phyloP scores from a whole-genome alignment of 2,329 filamentous ascomycete genomes.

The Sclerotiophoma versabilis region DNA sequence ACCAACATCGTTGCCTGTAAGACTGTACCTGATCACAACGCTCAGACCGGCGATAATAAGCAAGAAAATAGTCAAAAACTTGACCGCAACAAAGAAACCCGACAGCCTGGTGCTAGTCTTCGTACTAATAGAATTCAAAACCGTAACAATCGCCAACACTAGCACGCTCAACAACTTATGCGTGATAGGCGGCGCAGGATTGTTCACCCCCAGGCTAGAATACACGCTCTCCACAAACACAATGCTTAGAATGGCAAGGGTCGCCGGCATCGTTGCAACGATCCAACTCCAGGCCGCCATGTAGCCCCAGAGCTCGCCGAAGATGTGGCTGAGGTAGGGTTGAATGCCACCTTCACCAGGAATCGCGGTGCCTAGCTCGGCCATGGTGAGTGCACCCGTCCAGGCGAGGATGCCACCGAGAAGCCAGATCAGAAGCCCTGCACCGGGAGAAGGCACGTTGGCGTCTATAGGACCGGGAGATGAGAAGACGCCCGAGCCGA shows the following conservation, averaged over 20 bases:
- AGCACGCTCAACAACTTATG: constrained; percentile 51
- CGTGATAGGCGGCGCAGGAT: constrained; percentile 56
- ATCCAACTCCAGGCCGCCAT: constrained; percentile 72
- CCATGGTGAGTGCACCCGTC: constrained; percentile 69
- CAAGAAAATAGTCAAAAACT: constrained; percentile 44
- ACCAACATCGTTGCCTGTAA: constrained; percentile 38
- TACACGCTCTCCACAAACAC: constrained; percentile 61
- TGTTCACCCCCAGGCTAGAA: constrained; percentile 63
- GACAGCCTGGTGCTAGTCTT: constrained; percentile 51
- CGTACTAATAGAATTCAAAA: constrained; percentile 54
- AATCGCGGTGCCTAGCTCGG: constrained; percentile 69
- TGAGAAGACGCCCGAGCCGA: constrained; percentile 71
- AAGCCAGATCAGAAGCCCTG: constrained; percentile 66
- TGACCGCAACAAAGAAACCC: constrained; percentile 50
- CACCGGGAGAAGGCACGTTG: constrained; percentile 68
- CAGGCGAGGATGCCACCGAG: constrained; percentile 68
- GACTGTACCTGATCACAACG: constrained; percentile 37
- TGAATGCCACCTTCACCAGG: constrained; percentile 71
- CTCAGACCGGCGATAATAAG: constrained; percentile 47
- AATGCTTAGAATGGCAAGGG: constrained; percentile 68
- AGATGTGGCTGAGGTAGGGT: constrained; percentile 67
- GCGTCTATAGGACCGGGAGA: constrained; percentile 69
- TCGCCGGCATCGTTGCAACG: constrained; percentile 70
- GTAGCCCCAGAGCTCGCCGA: constrained; percentile 67
- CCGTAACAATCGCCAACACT: constrained; percentile 50